These are phyloP conservation scores for Monilinia vaccinii-corymbosi DNA, from an alignment of 2,329 filamentous ascomycete species.

Conservation along the genomic window DNA sequence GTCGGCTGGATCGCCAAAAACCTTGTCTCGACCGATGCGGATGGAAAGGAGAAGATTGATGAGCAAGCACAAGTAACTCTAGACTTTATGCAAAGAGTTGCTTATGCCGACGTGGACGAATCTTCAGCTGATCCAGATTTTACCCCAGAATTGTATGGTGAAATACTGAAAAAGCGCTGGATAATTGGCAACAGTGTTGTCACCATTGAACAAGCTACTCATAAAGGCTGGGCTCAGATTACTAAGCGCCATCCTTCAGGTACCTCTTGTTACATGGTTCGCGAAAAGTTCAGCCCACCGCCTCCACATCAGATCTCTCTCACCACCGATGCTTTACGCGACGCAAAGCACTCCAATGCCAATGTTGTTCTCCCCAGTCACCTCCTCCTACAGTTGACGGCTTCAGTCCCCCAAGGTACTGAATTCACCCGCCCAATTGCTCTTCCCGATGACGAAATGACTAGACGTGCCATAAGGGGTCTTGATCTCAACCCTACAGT, in stretches of 20 bases:
- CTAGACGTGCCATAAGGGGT: conserved; percentile 57
- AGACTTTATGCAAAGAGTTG: conserved; percentile 86
- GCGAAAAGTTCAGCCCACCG: conserved; percentile 49
- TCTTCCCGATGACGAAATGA: conserved; percentile 52
- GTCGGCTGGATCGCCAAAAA: conserved; percentile 87
- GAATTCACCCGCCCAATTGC: conserved; percentile 61
- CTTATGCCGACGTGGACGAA: conserved; percentile 78
- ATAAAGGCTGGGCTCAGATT: conserved; percentile 59
- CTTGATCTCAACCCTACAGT: conserved; percentile 87
- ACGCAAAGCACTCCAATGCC: conserved; percentile 42
- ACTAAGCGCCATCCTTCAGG: conserved; percentile 65
- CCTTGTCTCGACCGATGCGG: conserved; percentile 65
- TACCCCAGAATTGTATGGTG: conserved; percentile 53
- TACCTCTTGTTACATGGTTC: conserved; percentile 43
- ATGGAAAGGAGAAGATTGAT: conserved; percentile 68
- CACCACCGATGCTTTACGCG: conserved; percentile 39
- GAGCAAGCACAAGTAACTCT: conserved; percentile 91
- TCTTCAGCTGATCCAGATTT: conserved; percentile 59
- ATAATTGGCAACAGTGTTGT: conserved; percentile 66
- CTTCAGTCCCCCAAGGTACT: conserved; percentile 48
- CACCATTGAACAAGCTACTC: conserved; percentile 61
- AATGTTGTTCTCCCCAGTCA: conserved; percentile 64
- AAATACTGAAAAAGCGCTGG: conserved; percentile 60
- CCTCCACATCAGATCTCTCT: conserved; percentile 47
- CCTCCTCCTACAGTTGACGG: conserved; percentile 59